These are phyloP conservation scores for Backusella sp. DNA, from an alignment of 192 early-diverging fungal genomes.

Conservation along the genomic window DNA sequence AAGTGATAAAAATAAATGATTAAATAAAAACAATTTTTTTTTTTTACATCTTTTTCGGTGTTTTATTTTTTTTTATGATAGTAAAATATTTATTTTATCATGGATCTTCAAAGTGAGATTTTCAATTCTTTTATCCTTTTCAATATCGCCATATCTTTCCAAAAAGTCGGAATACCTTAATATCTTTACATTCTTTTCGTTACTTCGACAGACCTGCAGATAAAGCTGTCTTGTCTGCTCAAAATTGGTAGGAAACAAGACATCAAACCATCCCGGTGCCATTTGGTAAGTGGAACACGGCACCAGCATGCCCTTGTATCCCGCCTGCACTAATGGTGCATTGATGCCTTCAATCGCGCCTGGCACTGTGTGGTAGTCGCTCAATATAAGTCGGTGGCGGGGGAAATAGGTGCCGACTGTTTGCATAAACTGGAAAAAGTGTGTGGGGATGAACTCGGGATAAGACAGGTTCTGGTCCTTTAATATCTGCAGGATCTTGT, in stretches of 20 bases:
- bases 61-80: slow-evolving; percentile 35
- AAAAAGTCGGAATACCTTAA: slow-evolving; percentile 81
- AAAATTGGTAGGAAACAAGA: slow-evolving; percentile 98
- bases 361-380: slow-evolving; percentile 86
- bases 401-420: slow-evolving; percentile 80
- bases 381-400: slow-evolving; percentile 80
- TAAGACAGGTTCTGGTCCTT: slow-evolving; percentile 45
- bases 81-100: slow-evolving; percentile 75
- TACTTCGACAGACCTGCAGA: slow-evolving; percentile 52
- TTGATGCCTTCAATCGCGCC: slow-evolving; percentile 78
- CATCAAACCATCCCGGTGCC: slow-evolving; percentile 97
- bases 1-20: too few relatives aligned
- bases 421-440: slow-evolving; percentile 69
- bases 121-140: slow-evolving; percentile 76
- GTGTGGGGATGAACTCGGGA: slow-evolving; percentile 91
- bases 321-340: slow-evolving; percentile 93
- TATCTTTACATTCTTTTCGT: slow-evolving; percentile 52
- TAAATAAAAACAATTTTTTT: not conserved
- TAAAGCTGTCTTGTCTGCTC: slow-evolving; percentile 80
- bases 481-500: slow-evolving; percentile 66
- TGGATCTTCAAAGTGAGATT: slow-evolving; percentile 94
- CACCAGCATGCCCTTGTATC: slow-evolving; percentile 87
- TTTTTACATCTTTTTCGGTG: not conserved
- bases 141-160: slow-evolving; percentile 69
- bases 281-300: slow-evolving; percentile 94